These are phyloP conservation scores for Leucocoprinus birnbaumii DNA, from an alignment of 768 basidiomycete species.

Conservation along the genomic window DNA sequence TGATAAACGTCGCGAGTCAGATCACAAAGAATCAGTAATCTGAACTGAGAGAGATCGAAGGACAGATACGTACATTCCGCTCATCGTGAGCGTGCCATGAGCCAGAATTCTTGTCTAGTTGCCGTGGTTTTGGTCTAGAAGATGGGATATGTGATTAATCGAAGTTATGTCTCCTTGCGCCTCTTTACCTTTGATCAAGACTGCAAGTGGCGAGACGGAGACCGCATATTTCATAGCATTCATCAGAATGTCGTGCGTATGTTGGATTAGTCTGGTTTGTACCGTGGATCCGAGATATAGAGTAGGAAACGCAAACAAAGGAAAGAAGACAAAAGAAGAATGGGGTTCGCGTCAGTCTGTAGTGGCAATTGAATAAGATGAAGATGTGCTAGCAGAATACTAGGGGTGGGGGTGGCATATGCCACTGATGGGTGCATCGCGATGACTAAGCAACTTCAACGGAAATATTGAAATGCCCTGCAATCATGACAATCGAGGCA, in stretches of 20 bases:
- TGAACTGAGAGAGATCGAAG: no score
- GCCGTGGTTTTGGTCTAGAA: slow-evolving; percentile 82
- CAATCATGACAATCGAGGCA: no score
- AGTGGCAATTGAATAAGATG: no score
- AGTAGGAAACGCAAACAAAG: no score
- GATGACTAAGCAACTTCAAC: no score
- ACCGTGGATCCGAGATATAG: slow-evolving; percentile 44
- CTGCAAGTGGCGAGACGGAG: slow-evolving; percentile 76
- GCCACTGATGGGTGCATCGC: no score
- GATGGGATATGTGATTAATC: not conserved
- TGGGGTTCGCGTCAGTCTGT: no score
- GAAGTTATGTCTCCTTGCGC: not conserved
- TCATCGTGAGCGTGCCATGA: slow-evolving; percentile 81
- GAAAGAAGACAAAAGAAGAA: not conserved
- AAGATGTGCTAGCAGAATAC: no score
- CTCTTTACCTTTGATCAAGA: slow-evolving; percentile 70
- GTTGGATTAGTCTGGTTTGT: slow-evolving; percentile 76
- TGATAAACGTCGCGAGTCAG: no score
- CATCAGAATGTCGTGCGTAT: slow-evolving; percentile 78
- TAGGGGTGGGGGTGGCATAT: no score
- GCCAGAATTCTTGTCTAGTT: slow-evolving; percentile 66
- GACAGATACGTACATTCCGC: slow-evolving; percentile 84
- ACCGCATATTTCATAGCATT: slow-evolving; percentile 90
- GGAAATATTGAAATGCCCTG: no score
- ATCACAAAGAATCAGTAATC: no score